Evolutionary conservation across 1,284 basidiomycete species (phyloP).

Genomic region (Sanghuangporus weigelae): DNA sequence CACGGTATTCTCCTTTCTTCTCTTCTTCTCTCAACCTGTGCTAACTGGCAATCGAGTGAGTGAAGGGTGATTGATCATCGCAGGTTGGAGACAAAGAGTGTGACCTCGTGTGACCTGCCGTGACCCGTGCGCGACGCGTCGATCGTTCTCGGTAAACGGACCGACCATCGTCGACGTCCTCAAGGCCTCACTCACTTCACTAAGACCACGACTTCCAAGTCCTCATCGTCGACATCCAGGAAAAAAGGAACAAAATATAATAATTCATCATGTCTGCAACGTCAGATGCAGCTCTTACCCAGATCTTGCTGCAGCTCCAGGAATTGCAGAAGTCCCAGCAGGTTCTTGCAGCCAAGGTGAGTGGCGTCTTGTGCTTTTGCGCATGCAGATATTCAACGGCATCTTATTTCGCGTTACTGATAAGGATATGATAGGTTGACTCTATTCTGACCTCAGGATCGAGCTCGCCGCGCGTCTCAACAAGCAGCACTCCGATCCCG

Average conservation of each 20-base stretch:
- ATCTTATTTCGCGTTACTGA: slow-evolving; percentile 1
- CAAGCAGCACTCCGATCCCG: not conserved
- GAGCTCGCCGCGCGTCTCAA: slow-evolving; percentile 11
- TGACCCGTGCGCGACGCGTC: not conserved
- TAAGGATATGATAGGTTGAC: slow-evolving; percentile 22
- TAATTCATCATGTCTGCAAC: slow-evolving; percentile 8
- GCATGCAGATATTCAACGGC: not conserved
- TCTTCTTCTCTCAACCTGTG: not conserved
- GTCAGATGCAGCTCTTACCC: slow-evolving; percentile 43
- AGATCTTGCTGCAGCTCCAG: slow-evolving; percentile 67
- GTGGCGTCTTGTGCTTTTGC: slow-evolving; percentile 14
- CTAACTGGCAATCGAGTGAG: not conserved
- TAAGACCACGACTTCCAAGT: not conserved
- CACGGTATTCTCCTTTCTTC: not conserved
- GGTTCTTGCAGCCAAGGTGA: slow-evolving; percentile 67
- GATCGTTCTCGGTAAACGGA: not conserved
- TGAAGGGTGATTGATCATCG: not conserved
- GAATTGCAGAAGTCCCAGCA: slow-evolving; percentile 68
- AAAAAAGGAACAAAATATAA: not conserved
- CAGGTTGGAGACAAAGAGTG: not conserved
- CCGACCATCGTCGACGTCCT: too few relatives aligned
- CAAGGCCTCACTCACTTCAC: not conserved
- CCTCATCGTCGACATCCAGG: not conserved
- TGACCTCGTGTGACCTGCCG: not conserved
- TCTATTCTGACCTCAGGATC: slow-evolving; percentile 19